phyloP scores from a whole-genome alignment of 164 flowering plant genomes.

The grape (Vitis vinifera) region ASM3070453v1 NC_081820.1:23089501-23090000 shows the following conservation, averaged over 20 bases:
- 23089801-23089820: constrained; percentile 67
- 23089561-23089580: not conserved
- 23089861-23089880: too few species aligned
- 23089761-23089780: constrained; percentile 74
- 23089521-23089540: constrained; percentile 8
- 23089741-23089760: constrained; percentile 25
- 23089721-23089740: constrained; percentile 8
- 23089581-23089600: not conserved
- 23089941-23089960: constrained; percentile 50
- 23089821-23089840: constrained; percentile 46
- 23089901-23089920: not conserved
- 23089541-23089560: not conserved
- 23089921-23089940: constrained; percentile 59
- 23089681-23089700: constrained; percentile 2
- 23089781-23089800: constrained; percentile 66
- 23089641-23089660: constrained; percentile 9
- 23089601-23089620: not conserved
- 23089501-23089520: constrained; percentile 6
- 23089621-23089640: not conserved
- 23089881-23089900: not conserved
- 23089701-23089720: not conserved
- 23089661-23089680: constrained; percentile 4
- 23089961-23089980: constrained; percentile 54
- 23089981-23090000: constrained; percentile 62
- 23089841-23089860: not conserved